A percentile compares a stretch with the other conserved stretches of the same genome.
Conservation (phyloP, 2,329 filamentous ascomycete genomes). For the Ophiostoma sp. region DNA sequence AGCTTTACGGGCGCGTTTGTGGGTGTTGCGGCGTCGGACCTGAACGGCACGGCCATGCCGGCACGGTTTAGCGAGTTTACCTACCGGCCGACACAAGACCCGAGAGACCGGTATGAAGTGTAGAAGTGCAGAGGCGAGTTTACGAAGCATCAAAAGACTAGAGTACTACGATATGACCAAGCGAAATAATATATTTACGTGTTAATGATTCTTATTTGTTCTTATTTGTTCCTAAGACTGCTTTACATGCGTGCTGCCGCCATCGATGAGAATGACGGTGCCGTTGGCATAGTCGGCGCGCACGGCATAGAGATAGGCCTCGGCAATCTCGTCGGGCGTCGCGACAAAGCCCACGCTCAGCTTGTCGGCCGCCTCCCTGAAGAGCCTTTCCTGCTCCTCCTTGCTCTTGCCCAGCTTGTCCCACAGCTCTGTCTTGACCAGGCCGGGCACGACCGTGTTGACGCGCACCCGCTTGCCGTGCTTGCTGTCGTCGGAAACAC, state of each 20-base stretch:
- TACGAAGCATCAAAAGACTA: not conserved
- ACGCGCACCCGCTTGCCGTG: slow-evolving; percentile 31
- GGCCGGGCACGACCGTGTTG: slow-evolving; percentile 34
- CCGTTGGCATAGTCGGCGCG: slow-evolving; percentile 33
- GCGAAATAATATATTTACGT: not conserved
- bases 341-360: slow-evolving; percentile 32
- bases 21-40: slow-evolving; percentile 51
- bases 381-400: slow-evolving; percentile 31
- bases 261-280: slow-evolving; percentile 30
- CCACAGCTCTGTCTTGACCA: slow-evolving; percentile 35
- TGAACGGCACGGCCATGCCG: slow-evolving; percentile 46
- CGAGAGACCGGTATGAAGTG: slow-evolving; percentile 46
- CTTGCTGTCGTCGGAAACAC: not conserved
- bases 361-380: slow-evolving; percentile 27
- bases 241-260: not conserved
- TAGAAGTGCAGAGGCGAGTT: not conserved
- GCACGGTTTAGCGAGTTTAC: slow-evolving; percentile 50
- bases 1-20: slow-evolving; percentile 61
- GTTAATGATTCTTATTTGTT: too few relatives aligned
- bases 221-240: not conserved
- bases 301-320: slow-evolving; percentile 32
- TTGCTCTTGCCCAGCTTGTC: slow-evolving; percentile 32
- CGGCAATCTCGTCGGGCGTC: slow-evolving; percentile 30
- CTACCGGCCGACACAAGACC: slow-evolving; percentile 45
- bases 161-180: not conserved